Percentiles rank a stretch among this genome's conserved stretches.
Evolutionary conservation across 1,284 basidiomycete species (phyloP).

Genomic region (Puccinia novopanici): DNA sequence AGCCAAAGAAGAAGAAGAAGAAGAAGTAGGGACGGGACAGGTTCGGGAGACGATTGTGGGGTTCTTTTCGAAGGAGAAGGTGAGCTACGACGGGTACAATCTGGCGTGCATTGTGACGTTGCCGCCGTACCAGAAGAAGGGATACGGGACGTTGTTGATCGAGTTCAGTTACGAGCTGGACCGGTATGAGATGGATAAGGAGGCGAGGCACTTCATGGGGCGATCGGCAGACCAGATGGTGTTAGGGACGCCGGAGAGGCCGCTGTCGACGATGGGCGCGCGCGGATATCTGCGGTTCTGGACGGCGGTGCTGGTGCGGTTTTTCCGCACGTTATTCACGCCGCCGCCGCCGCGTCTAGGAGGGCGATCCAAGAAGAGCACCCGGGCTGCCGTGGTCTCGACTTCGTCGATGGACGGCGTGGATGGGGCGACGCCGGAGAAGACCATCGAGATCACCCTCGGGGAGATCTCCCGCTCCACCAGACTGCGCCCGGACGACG

Average conservation of each 20-base stretch:
- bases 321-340: constrained; percentile 67
- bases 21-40: constrained; percentile 62
- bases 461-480: constrained; percentile 73
- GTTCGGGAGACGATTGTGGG: constrained; percentile 80
- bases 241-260: constrained; percentile 89
- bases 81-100: constrained; percentile 95
- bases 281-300: constrained; percentile 90
- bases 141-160: constrained; percentile 93
- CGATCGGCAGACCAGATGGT: constrained; percentile 63
- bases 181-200: background rate
- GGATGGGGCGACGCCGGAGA: constrained; percentile 52
- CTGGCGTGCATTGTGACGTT: constrained; percentile 94
- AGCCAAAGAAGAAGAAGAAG: constrained; percentile 65
- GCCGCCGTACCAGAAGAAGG: constrained; percentile 85
- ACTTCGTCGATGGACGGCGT: constrained; percentile 62
- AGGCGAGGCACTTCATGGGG: background rate
- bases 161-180: constrained; percentile 77
- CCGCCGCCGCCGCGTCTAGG: constrained; percentile 30
- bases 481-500: constrained; percentile 79
- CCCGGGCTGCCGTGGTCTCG: constrained; percentile 55
- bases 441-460: constrained; percentile 58
- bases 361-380: constrained; percentile 59
- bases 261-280: constrained; percentile 86
- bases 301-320: constrained; percentile 79
- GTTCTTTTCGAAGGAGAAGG: constrained; percentile 94